A percentile compares a stretch with the other conserved stretches of the same genome.
Conservation (phyloP, 495 filamentous ascomycete species). For the Tuber borchii region DNA sequence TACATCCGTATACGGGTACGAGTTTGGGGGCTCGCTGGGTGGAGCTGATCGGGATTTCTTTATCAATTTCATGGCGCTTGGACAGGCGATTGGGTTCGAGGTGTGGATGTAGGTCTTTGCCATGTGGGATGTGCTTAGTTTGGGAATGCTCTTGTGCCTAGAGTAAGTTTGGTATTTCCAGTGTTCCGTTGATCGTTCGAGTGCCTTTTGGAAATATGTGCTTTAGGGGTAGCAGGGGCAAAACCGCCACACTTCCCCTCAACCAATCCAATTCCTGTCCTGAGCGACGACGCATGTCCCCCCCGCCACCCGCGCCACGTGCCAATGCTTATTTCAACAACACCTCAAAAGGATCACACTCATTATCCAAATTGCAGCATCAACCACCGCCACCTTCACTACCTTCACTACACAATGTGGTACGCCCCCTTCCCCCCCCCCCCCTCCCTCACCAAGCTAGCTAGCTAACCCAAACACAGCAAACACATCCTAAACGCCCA, state of each 20-base stretch:
- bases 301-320: background rate
- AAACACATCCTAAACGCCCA: constrained; percentile 99
- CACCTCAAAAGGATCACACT: background rate
- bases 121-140: background rate
- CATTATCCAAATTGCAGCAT: background rate
- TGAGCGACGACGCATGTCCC: background rate
- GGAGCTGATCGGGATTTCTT: background rate
- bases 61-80: background rate
- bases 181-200: no score
- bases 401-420: background rate
- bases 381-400: background rate
- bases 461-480: constrained; percentile 42
- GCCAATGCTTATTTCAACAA: background rate
- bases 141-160: background rate
- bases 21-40: background rate
- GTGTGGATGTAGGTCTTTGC: no score
- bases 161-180: background rate
- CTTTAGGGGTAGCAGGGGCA: background rate
- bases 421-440: background rate
- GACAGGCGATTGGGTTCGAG: no score
- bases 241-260: background rate
- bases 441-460: background rate
- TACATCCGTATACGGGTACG: background rate
- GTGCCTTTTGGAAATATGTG: no score
- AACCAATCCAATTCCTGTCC: background rate